These are phyloP conservation scores for Hypoxylon rubiginosum DNA, from an alignment of 2,329 filamentous ascomycete genomes.

Conservation along the genomic window DNA sequence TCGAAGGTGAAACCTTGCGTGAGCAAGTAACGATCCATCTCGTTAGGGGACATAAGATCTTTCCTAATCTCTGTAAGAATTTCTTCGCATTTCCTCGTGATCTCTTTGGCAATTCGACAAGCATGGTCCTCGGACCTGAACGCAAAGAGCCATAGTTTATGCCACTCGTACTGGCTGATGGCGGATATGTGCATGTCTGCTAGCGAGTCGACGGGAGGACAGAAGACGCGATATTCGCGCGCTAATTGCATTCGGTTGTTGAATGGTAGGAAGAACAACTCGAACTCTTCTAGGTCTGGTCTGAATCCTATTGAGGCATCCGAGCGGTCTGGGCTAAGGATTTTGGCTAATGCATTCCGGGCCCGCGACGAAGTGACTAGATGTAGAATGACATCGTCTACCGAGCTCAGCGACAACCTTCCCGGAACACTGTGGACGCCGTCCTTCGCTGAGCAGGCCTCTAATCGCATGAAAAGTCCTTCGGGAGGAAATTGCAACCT, in stretches of 20 bases:
- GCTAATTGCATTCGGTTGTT: constrained; percentile 55
- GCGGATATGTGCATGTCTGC: constrained; percentile 49
- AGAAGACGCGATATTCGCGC: constrained; percentile 61
- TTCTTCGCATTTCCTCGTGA: constrained; percentile 38
- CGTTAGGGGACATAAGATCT: constrained; percentile 42
- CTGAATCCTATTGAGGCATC: constrained; percentile 11
- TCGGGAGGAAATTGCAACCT: constrained; percentile 50
- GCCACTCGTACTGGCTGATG: constrained; percentile 60
- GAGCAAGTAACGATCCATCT: constrained; percentile 48
- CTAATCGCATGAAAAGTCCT: constrained; percentile 59
- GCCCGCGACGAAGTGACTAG: constrained; percentile 57
- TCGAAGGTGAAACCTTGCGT: constrained; percentile 61
- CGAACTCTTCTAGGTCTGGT: constrained; percentile 29
- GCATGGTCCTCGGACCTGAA: constrained; percentile 21
- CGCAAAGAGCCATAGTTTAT: constrained; percentile 52
- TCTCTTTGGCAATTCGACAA: constrained; percentile 26
- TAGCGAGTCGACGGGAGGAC: constrained; percentile 50
- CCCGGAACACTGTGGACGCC: constrained; percentile 54
- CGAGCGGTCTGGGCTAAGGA: constrained; percentile 36
- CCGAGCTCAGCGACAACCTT: constrained; percentile 46
- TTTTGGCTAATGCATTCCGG: constrained; percentile 52
- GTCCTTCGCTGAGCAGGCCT: constrained; percentile 61
- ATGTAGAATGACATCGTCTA: constrained; percentile 53
- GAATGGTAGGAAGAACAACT: constrained; percentile 59
- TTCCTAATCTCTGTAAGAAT: constrained; percentile 49